These are phyloP conservation scores for Beta vulgaris DNA, from an alignment of 148 eudicot genomes.

Conservation along the genomic window DNA sequence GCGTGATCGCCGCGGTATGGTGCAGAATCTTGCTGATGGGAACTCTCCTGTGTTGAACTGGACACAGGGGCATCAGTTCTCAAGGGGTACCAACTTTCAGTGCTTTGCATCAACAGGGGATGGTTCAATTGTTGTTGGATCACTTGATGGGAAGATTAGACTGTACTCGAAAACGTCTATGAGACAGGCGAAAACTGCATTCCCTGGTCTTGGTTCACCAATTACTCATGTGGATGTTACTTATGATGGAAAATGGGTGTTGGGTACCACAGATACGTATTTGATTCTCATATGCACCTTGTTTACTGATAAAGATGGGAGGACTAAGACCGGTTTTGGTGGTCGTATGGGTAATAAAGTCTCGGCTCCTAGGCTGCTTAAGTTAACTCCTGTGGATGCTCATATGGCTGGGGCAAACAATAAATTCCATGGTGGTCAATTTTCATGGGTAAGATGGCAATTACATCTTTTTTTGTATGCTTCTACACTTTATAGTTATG, in stretches of 20 bases:
- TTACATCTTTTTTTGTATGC: background rate
- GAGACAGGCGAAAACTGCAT: constrained; percentile 97
- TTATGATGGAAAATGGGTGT: constrained; percentile 96
- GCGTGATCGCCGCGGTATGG: constrained; percentile 79
- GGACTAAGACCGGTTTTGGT: constrained; percentile 76
- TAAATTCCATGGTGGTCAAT: constrained; percentile 77
- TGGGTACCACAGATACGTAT: constrained; percentile 89
- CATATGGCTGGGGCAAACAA: constrained; percentile 75
- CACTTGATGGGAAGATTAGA: constrained; percentile 93
- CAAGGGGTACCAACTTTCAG: constrained; percentile 88
- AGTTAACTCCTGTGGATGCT: constrained; percentile 87
- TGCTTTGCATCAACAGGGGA: constrained; percentile 96
- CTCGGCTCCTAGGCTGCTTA: constrained; percentile 85
- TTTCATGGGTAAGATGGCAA: constrained; percentile 80
- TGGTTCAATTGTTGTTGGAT: constrained; percentile 95
- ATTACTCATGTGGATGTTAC: constrained; percentile 94
- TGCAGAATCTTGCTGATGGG: constrained; percentile 48
- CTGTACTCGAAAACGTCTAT: constrained; percentile 84
- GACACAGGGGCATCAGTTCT: constrained; percentile 91
- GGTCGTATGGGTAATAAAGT: constrained; percentile 89
- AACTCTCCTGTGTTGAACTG: constrained; percentile 78
- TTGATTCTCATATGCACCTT: constrained; percentile 86
- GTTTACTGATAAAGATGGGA: constrained; percentile 90
- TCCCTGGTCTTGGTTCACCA: constrained; percentile 92
- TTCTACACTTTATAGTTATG: background rate